Base-by-base conservation (phyloP, 2,329 filamentous ascomycete species). In the Aspergillus sp. region DNA sequence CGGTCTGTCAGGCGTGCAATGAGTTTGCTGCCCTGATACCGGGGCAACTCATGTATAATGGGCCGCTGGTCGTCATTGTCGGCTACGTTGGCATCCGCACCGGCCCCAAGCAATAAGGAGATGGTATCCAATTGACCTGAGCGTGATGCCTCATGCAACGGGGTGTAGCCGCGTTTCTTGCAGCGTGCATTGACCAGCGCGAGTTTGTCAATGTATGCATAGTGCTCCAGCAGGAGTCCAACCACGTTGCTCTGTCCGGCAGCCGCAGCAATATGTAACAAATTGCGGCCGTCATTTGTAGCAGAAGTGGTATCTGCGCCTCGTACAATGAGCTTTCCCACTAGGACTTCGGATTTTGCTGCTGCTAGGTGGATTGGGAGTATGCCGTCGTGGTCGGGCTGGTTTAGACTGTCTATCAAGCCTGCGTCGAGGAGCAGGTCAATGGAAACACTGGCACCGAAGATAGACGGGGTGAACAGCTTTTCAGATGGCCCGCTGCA, bases 61-160 rank as follows among this genome's bases (percentile, higher is more conserved):
- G 4, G 15, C 39, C 41, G 57, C 57, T 39, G 52, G 33, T 1
- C 23, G 23, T 7, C 23, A 25, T 25, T 25, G 23, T 7, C 23
- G 23, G 1, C 23, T 4, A 56, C 40, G 7, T 40, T 49, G 25
- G 53, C 55, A 52, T 62, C 54, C 23, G 65, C 63, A 3, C 65
- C 65, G 15, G 59, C 49, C 7, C 57, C 11, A 5, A 67, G 54
- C 2, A 67, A 56, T 1, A 66, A 37, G 6, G 19, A 50, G 12
- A 64, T 61, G 6, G 59, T 65, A 35, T 68, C 66, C 17, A 56
- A 19, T 25, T 62, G 56, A n/a, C 64, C 63, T 27, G 64, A 67
- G 14, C 56, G 56, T 41, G 61, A 64, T 2, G 66, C 66, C n/a
- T 61, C 47, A 46, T 68, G 66, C 6, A 68, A 47, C 2, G 64